Conservation (phyloP, 2,329 filamentous ascomycete genomes). For the Bipolaris cookei region DNA sequence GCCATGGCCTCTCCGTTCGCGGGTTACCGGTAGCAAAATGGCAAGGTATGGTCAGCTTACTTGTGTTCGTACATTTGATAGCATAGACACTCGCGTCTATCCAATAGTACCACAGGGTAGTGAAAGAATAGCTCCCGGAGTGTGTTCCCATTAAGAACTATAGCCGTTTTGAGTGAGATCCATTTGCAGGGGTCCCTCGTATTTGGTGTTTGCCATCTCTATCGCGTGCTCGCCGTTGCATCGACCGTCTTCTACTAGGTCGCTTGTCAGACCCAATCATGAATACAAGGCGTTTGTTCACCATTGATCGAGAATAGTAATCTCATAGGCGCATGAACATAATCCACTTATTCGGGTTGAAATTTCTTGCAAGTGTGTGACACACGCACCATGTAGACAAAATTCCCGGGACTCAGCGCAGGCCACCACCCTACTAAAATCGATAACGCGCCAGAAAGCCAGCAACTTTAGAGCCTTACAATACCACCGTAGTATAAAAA, state of each 20-base stretch:
- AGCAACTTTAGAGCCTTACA: too few relatives aligned
- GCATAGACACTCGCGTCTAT: neutral
- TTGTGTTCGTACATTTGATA: neutral
- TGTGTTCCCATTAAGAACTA: neutral
- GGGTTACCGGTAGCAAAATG: conserved; percentile 1
- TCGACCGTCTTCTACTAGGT: neutral
- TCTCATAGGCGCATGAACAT: neutral
- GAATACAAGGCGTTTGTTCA: neutral
- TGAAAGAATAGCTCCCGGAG: neutral
- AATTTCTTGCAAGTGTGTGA: neutral
- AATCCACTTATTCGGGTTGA: neutral
- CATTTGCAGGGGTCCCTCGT: neutral
- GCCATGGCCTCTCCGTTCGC: neutral
- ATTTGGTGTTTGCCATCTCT: neutral
- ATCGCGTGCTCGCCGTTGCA: neutral
- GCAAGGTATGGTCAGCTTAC: neutral
- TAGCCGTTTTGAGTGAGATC: neutral
- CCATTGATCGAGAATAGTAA: neutral
- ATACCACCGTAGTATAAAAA: too few relatives aligned
- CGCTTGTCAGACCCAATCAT: neutral
- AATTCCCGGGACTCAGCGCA: too few relatives aligned
- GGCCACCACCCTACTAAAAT: too few relatives aligned
- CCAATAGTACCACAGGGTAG: neutral
- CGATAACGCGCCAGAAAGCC: too few relatives aligned
- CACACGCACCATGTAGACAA: too few relatives aligned